phyloP scores from a whole-genome alignment of 148 eudicot genomes.

The Amaranthus palmeri region DNA sequence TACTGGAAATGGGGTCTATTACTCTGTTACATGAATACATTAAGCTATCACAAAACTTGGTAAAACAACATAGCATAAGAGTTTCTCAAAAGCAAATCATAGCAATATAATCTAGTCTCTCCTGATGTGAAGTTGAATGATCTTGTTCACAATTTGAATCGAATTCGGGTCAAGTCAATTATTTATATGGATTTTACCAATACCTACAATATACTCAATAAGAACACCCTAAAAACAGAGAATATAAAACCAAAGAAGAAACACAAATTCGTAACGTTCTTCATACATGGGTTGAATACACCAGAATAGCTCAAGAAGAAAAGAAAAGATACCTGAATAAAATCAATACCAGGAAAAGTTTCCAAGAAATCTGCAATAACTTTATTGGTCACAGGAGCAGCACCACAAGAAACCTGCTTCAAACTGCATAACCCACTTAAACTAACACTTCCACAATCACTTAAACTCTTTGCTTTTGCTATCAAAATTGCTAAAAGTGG shows the following conservation, averaged over 20 bases:
- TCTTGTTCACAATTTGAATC: no score
- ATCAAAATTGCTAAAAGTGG: conserved; percentile 60
- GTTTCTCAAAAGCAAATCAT: not conserved
- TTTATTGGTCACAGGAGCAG: conserved; percentile 54
- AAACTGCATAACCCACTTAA: conserved; percentile 42
- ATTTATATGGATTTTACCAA: not conserved
- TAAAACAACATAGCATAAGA: no score
- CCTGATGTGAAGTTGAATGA: no score
- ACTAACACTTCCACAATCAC: not conserved
- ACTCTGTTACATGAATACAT: no score
- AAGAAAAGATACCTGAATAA: conserved; percentile 65
- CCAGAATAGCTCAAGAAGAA: not conserved
- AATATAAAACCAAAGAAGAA: no score
- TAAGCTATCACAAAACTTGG: no score
- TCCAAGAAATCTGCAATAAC: conserved; percentile 53
- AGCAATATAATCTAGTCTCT: no score
- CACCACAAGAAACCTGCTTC: conserved; percentile 92
- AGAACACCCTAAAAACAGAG: no score
- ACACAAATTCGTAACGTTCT: no score
- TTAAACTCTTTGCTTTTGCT: conserved; percentile 32
- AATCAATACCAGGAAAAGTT: conserved; percentile 66
- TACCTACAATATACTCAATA: no score
- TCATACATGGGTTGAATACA: not conserved
- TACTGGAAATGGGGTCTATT: no score
- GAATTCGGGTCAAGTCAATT: no score